Base-by-base conservation (phyloP, 1,139 yeast genomes). In the Geotrichum histeridarum region DNA sequence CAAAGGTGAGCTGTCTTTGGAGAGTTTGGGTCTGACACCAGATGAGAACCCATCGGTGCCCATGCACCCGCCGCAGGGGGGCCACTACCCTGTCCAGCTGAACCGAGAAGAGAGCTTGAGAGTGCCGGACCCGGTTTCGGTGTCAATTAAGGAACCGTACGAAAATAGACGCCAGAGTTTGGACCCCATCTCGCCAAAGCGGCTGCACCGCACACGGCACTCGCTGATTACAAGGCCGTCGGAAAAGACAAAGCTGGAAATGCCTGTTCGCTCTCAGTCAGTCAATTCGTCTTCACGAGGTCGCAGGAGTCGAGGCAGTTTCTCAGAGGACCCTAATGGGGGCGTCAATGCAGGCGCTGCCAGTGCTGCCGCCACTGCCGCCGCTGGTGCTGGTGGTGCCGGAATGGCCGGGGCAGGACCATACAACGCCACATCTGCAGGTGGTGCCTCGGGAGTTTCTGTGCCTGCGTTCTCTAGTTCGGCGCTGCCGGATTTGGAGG, bases 1-100 rank as follows among this genome's bases (percentile, higher is more conserved):
- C 1, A 75, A 77, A 54, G 96, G 96, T 1, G 81, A 82, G 56
- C 72, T 89, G 52, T 76, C 84, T 0, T 70, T 89, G 15, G 84
- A 80, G 51, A 79, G 80, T 43, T 75, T 83, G 53, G 80, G 78
- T 12, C 71, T 73, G 51, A 60, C 55, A 8, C 61, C 60, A 42
- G 63, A 60, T 9, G 61, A 58, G 42, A 47, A 54, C 42, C 52
- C 48, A 7, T 12, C 22, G 6, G 17, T 9, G 60, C 67, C 48
- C 69, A 68, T 35, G 7, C 14, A 42, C 2, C 22, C 38, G 42
- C 15, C 38, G 22, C 39, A 32, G 14, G 18, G 22, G 12, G 9
- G 5, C 8, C 22, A n/a, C 31, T 22, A 14, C 46, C 12, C 17
- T 11, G 22, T 31, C 30, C 2, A 27, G 32, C 22, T 30, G 33